Evolutionary conservation across 345 rosid genomes (phyloP).

Genomic region (Syzygium oleosum): DNA sequence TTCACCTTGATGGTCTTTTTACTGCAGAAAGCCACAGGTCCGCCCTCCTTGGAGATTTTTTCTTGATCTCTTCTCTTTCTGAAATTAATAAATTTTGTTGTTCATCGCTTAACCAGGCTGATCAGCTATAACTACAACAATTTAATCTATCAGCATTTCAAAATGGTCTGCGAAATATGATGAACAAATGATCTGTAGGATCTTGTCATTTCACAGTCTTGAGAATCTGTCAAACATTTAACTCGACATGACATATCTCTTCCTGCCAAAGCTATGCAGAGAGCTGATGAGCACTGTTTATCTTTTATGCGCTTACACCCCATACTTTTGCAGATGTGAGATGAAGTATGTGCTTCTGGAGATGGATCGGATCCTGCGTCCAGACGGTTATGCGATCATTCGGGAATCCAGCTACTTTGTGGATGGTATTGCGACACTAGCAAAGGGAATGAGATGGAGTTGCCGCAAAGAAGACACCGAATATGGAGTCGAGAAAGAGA

Average conservation of each 20-base stretch:
- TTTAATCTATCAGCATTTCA: background rate
- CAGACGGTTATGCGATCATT: conserved; percentile 58
- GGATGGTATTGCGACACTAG: conserved; percentile 53
- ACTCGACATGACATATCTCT: background rate
- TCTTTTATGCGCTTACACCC: background rate
- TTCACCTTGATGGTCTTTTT: conserved; percentile 83
- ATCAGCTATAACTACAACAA: background rate
- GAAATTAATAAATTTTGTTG: background rate
- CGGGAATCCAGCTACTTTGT: conserved; percentile 73
- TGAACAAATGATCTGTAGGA: background rate
- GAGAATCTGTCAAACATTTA: background rate
- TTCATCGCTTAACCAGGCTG: background rate
- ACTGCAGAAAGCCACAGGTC: conserved; percentile 93
- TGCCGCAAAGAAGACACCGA: conserved; percentile 75
- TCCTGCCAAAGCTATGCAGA: background rate
- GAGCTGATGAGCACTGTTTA: background rate
- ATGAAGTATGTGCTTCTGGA: conserved; percentile 81
- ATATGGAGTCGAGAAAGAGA: conserved; percentile 58
- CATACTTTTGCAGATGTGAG: conserved; percentile 51
- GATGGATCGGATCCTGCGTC: conserved; percentile 90
- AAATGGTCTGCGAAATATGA: background rate
- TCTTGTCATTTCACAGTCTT: background rate
- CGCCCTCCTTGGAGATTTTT: background rate
- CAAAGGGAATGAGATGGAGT: conserved; percentile 79
- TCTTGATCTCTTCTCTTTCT: background rate